Percentiles rank a stretch among this genome's conserved stretches.
Conservation (phyloP, 169 alveolate genomes). For the Pseudocohnilembus persalinus region DNA sequence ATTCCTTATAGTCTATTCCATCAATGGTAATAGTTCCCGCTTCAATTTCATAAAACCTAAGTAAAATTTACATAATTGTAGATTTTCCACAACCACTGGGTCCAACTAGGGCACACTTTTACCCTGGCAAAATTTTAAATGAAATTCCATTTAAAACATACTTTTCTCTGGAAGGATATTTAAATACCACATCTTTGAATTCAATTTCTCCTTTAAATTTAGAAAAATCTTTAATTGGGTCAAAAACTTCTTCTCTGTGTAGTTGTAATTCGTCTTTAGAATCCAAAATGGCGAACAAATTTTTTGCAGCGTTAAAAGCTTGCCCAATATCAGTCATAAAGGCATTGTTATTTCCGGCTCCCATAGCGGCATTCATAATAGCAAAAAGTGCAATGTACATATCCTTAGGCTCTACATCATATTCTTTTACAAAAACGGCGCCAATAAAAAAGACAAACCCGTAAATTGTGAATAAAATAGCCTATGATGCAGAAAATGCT, state of each 20-base stretch:
- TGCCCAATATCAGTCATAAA: slow-evolving; percentile 61
- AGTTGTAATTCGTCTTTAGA: slow-evolving; percentile 7
- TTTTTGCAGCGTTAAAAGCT: slow-evolving; percentile 27
- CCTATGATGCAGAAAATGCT: slow-evolving; percentile 67
- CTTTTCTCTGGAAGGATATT: slow-evolving; percentile 64
- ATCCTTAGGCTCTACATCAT: slow-evolving; percentile 55
- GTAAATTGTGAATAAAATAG: slow-evolving; percentile 58
- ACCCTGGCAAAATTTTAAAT: slow-evolving; percentile 60
- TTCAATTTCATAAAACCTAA: slow-evolving; percentile 75
- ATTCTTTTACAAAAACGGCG: slow-evolving; percentile 55
- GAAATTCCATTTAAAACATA: slow-evolving; percentile 48
- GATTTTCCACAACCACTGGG: slow-evolving; percentile 91
- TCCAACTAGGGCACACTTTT: slow-evolving; percentile 89
- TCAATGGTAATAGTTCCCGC: slow-evolving; percentile 77
- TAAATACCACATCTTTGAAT: slow-evolving; percentile 68
- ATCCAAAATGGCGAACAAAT: slow-evolving; percentile 21
- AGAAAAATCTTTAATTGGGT: neutral
- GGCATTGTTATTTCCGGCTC: slow-evolving; percentile 58
- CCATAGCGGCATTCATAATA: slow-evolving; percentile 50
- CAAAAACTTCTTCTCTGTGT: neutral
- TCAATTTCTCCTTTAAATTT: slow-evolving; percentile 56
- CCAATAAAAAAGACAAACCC: slow-evolving; percentile 61
- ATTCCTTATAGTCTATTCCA: slow-evolving; percentile 66
- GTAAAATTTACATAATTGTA: slow-evolving; percentile 80
- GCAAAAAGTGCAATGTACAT: slow-evolving; percentile 62